Conservation (phyloP, 73 alveolate species). For the Durusdinium trenchii region DNA sequence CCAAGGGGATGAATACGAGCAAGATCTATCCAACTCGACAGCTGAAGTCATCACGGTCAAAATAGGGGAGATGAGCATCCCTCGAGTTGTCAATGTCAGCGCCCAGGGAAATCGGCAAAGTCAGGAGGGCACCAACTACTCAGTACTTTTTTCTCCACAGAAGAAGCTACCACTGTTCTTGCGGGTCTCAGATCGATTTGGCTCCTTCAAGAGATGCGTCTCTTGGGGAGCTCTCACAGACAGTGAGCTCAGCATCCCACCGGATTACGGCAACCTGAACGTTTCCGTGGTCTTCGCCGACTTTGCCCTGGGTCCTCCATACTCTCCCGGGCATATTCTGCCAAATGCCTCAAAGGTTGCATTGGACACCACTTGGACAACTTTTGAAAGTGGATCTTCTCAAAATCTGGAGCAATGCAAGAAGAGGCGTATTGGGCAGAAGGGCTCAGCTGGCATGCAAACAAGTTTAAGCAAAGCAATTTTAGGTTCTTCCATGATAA, state of each 20-base stretch:
- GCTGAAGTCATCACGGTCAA: neutral
- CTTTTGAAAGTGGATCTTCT: neutral
- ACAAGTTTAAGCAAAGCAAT: too few relatives aligned
- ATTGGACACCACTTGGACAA: neutral
- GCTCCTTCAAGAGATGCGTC: neutral
- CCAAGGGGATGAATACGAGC: neutral
- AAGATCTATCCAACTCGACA: neutral
- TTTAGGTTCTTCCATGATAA: too few relatives aligned
- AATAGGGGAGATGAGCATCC: neutral
- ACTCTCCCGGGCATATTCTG: neutral
- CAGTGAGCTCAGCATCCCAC: neutral
- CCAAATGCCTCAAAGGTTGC: neutral
- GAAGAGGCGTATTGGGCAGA: neutral
- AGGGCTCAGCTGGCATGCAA: too few relatives aligned
- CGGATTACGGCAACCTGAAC: neutral
- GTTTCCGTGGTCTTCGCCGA: neutral
- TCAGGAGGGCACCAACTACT: neutral
- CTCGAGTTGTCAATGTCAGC: neutral
- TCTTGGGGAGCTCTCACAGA: neutral
- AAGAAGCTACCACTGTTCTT: neutral
- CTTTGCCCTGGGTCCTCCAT: neutral
- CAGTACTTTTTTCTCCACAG: neutral
- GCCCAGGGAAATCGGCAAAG: neutral
- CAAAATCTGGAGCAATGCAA: neutral
- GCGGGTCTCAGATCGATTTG: neutral